Evolutionary conservation across 768 basidiomycete species (phyloP), one percentile per base, ranked within the genome.

Genomic region (Trametes villosa): DNA sequence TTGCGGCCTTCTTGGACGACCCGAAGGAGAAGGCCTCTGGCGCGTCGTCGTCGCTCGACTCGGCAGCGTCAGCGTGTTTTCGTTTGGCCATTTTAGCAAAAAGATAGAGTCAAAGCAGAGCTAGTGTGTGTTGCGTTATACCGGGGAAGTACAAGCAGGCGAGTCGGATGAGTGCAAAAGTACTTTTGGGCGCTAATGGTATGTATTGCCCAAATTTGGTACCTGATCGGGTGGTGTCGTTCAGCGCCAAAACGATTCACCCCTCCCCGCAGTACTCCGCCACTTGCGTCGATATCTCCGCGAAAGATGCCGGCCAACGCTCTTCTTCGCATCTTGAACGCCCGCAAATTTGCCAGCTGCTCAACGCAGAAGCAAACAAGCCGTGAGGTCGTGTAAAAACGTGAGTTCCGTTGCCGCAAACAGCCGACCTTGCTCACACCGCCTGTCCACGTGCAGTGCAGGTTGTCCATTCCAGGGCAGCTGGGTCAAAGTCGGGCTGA

Each of bases 11-110:
- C 67, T 80, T 86, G 26, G 83, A 81, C 5, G 75, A 67, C 0
- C 74, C 73, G n/a, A 81, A 79, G 0, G 83, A 74, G 18, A 86
- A 67, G 0, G 80, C 67, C 62, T 86, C 84, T 1, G 86, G 86
- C 1, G 77, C 77, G 1, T 84, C 80, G 31, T 75, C 77, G 50
- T 80, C 80, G 46, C 66, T 69, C 9, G 64, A 63, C n/a, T 48
- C 41, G 1, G 58, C 22, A 11, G 29, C 48, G 1, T 30, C 4
- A 15, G 53, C 18, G 20, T 45, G 41, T 12, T 57, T 45, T 47
- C 36, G 12, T 29, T 45, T 41, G 41, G 30, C 46, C 53, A 46
- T 58, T 22, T 26, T 8, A 15, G 3, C n/a, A 7, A 11, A 9
- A 22, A 22, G 41, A n/a, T 38, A 31, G 29, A 12, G 5, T 47